Base-by-base conservation (phyloP, 495 filamentous ascomycete genomes). In the Xylaria palmicola region DNA sequence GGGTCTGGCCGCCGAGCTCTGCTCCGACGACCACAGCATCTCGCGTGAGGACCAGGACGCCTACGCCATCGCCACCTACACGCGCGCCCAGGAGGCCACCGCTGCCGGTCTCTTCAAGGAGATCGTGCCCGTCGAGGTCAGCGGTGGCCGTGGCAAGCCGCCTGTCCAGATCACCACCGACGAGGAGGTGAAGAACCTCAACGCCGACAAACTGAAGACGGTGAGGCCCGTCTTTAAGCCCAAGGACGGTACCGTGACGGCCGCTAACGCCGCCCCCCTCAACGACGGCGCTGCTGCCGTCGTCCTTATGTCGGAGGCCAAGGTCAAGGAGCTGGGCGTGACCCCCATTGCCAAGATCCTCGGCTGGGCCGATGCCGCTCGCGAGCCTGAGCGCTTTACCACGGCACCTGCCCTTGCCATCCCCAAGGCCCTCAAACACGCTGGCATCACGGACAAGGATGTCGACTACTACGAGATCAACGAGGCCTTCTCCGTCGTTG, bases 391-490 rank as follows among this genome's bases (percentile, higher is more conserved):
- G 73, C 92, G 96, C 72, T 98, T 98, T 83, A 98, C 94, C 59
- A 97, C 91, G 56, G 87, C 94, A 4, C 94, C 94, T 24, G 85
- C 94, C n/a, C 81, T 97, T 47, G 94, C 94, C 29, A 94, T 98
- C 56, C 94, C 94, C 61, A 97, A 97, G 82, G 94, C 94, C 13
- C 84, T 98, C 63, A 89, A 90, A 81, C 93, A 98, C 75, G 94
- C 94, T 36, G 86, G 87, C 59, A 75, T 97, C 50, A 81, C 85
- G 34, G 83, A 86, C 65, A 81, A 88, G 44, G 78, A 87, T 39
- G 83, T 98, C 51, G 93, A 97, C 68, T 93, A 87, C 64, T 98
- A 93, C 69, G 94, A 98, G 82, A 97, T 98, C 81, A 98, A 98
- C 77, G 94, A 98, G 79, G 94, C 94, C 6, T 98, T 98, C 83